phyloP scores from a whole-genome alignment of 2,329 filamentous ascomycete species.

The Venturia asperata region DNA sequence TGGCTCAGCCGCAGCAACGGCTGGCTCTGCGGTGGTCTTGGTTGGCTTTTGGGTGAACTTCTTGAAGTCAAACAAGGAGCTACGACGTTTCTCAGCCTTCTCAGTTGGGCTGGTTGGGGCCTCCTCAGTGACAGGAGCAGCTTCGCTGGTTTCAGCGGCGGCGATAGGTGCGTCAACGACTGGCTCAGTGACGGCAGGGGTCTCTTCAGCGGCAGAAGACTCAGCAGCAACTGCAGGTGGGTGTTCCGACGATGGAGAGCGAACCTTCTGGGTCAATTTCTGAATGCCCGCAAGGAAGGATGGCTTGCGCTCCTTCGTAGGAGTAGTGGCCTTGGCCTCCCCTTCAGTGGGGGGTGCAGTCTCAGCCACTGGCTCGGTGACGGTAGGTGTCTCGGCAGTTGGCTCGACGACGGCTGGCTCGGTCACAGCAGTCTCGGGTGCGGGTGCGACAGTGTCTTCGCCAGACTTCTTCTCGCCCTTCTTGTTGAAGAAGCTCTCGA shows the following conservation, averaged over 20 bases:
- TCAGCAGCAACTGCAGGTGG: constrained; percentile 31
- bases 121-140: constrained; percentile 9
- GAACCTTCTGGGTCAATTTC: constrained; percentile 19
- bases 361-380: constrained; percentile 18
- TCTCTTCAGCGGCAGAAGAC: constrained; percentile 32
- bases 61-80: constrained; percentile 20
- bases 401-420: constrained; percentile 17
- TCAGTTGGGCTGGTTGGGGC: constrained; percentile 10
- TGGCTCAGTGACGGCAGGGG: constrained; percentile 36
- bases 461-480: constrained; percentile 35
- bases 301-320: constrained; percentile 19
- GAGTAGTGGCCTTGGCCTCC: constrained; percentile 7
- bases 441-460: constrained; percentile 33
- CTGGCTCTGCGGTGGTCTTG: constrained; percentile 13
- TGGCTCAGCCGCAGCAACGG: constrained; percentile 25
- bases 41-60: constrained; percentile 17
- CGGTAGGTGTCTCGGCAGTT: constrained; percentile 12
- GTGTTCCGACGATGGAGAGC: constrained; percentile 19
- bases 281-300: constrained; percentile 10
- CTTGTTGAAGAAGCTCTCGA: constrained; percentile 42
- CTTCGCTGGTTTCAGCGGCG: constrained; percentile 8
- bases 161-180: constrained; percentile 19
- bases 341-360: constrained; percentile 7
- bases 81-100: constrained; percentile 20
- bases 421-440: constrained; percentile 21